These are phyloP conservation scores for Cenchrus purpureus DNA, from an alignment of 176 grass and related monocot species.

Conservation along the genomic window DNA sequence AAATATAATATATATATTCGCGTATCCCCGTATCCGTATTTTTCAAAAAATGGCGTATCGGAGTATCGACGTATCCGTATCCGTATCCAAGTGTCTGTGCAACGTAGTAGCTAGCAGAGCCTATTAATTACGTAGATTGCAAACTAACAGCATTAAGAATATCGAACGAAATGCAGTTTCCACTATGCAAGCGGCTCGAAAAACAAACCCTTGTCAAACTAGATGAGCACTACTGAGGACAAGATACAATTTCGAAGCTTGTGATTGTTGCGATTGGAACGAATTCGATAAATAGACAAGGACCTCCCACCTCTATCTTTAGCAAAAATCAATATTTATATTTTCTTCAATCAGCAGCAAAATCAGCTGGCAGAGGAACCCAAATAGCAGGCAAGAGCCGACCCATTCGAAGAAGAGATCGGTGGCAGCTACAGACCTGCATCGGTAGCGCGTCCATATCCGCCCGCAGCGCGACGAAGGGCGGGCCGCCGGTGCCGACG, in stretches of 20 bases:
- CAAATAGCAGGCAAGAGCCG: neutral
- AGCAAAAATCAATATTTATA: neutral
- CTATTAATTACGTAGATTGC: neutral
- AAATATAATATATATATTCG: too few relatives aligned
- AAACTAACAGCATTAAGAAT: neutral
- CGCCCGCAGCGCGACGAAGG: constrained; percentile 80
- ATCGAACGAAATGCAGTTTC: neutral
- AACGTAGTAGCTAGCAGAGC: neutral
- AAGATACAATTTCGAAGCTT: neutral
- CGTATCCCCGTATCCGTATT: too few relatives aligned
- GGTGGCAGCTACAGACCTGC: constrained; percentile 51
- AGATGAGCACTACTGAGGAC: too few relatives aligned
- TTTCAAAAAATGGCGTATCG: too few relatives aligned
- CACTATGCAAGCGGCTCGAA: too few relatives aligned
- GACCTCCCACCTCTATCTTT: neutral
- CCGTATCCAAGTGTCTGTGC: too few relatives aligned
- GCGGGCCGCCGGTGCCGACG: constrained; percentile 73
- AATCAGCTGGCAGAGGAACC: neutral
- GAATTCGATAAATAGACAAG: neutral
- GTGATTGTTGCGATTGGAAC: neutral
- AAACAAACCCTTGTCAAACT: too few relatives aligned
- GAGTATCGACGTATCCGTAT: too few relatives aligned
- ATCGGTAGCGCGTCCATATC: constrained; percentile 96
- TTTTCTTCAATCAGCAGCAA: neutral
- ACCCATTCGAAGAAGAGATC: neutral